phyloP scores from a whole-genome alignment of 805 yeast species.

The Ogataea zsoltii region DNA sequence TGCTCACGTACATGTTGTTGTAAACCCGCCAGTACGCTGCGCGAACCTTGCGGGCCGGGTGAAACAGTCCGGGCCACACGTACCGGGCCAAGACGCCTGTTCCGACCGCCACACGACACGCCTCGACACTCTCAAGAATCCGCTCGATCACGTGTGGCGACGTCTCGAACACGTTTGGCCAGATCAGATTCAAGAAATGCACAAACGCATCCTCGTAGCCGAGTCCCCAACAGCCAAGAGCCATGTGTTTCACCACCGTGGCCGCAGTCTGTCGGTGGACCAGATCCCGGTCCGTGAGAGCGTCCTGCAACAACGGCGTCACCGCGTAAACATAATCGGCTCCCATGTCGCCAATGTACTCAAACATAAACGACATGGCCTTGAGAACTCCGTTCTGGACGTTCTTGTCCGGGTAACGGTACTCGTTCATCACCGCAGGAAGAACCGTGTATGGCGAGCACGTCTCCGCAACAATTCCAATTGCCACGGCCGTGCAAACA shows the following conservation, averaged over 20 bases:
- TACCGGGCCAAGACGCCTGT: conserved; percentile 74
- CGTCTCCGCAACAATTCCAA: conserved; percentile 92
- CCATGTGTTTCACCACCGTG: conserved; percentile 77
- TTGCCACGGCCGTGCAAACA: conserved; percentile 97
- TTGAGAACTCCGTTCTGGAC: conserved; percentile 96
- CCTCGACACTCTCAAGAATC: conserved; percentile 77
- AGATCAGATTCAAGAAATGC: conserved; percentile 74
- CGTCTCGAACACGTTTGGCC: conserved; percentile 91
- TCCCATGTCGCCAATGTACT: conserved; percentile 80
- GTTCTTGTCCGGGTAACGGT: conserved; percentile 85
- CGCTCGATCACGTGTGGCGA: conserved; percentile 93
- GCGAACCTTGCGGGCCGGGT: conserved; percentile 88
- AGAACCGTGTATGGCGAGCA: conserved; percentile 92
- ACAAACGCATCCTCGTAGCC: conserved; percentile 82
- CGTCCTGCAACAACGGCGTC: conserved; percentile 81
- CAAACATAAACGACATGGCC: conserved; percentile 87
- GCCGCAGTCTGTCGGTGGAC: conserved; percentile 97
- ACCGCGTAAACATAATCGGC: conserved; percentile 80
- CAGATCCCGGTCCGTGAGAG: conserved; percentile 83
- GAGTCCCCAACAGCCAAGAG: conserved; percentile 72
- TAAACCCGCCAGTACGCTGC: conserved; percentile 82
- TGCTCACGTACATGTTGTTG: conserved; percentile 73
- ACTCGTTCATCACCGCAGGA: conserved; percentile 95
- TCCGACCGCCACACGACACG: conserved; percentile 71
- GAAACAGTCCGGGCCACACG: conserved; percentile 85